Base-by-base conservation (phyloP, 768 basidiomycete genomes). In the Lenzites betulinus region DNA sequence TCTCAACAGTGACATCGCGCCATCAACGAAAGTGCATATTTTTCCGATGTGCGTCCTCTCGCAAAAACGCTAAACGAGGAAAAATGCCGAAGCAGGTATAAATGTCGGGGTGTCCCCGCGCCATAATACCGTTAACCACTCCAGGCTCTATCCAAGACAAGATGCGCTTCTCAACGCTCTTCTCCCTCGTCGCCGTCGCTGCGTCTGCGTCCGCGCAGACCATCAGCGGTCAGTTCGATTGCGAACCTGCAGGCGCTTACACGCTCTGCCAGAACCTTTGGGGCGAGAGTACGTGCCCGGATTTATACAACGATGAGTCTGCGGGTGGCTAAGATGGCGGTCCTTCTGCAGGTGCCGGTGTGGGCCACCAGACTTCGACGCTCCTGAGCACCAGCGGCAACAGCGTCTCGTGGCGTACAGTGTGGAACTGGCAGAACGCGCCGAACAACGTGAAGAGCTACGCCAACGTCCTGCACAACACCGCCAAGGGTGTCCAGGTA, bases 251-350 rank as follows among this genome's bases (percentile, higher is more conserved):
- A 3, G 83, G 83, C 2, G 67, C 70, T 13, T 86, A 74, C 68
- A 79, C 75, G 0, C 77, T 85, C 44, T 85, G 83, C 73, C 80
- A 84, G 67, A 83, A 86, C 67, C 78, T 82, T 23, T 86, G 83
- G 83, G 83, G 82, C 15, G 65, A 68, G 20, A 51, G 81, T 81
- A 59, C 41, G 76, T 33, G 30, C 11, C 4, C 30, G 30, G 30
- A 33, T 33, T 11, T 11, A 33, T 11, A 33, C 6, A 33, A 11
- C 30, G 30, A 33, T 33, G 30, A 11, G 30, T 5, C 30, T 33
- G 30, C 30, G 4, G 30, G 30, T 4, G 30, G 4, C 30, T 33
- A 33, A 33, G 6, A 11, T 33, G 6, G 11, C 30, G 30, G 30
- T 33, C 30, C 30, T 11, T 33, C 30, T 11, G 11, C 8, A 83